Percentiles rank a stretch among this genome's conserved stretches.
Evolutionary conservation across 116 monocot species (phyloP).

Genomic region (Zostera marina): DNA sequence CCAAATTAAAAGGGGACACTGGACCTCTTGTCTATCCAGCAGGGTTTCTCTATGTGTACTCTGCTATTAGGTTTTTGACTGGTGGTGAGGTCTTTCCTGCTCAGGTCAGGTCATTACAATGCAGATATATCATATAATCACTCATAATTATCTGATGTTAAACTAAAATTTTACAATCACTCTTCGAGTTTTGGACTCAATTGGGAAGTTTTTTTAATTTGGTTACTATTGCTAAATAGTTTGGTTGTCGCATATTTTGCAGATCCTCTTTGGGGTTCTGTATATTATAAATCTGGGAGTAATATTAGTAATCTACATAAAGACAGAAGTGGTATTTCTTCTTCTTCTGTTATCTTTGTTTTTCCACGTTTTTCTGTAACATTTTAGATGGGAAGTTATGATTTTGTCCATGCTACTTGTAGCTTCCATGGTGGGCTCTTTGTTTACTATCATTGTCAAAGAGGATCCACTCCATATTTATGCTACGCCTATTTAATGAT

Average conservation of each 20-base stretch:
- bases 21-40: slow-evolving; percentile 94
- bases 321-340: no score
- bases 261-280: slow-evolving; percentile 83
- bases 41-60: slow-evolving; percentile 83
- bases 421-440: no score
- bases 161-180: no score
- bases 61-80: slow-evolving; percentile 53
- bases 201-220: no score
- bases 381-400: not conserved
- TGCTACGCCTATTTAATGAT: slow-evolving; percentile 95
- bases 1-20: no score
- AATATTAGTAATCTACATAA: no score
- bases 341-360: no score
- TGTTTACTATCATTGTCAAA: no score
- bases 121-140: no score
- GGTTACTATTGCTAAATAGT: no score
- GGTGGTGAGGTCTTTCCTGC: slow-evolving; percentile 67
- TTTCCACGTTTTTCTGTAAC: not conserved
- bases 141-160: not conserved
- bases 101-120: slow-evolving; percentile 34
- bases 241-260: slow-evolving; percentile 1
- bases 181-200: no score
- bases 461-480: slow-evolving; percentile 85
- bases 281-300: slow-evolving; percentile 80
- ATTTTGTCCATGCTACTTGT: slow-evolving; percentile 7